phyloP scores from a whole-genome alignment of 2,329 filamentous ascomycete genomes.

The Alternaria gaisen region DNA sequence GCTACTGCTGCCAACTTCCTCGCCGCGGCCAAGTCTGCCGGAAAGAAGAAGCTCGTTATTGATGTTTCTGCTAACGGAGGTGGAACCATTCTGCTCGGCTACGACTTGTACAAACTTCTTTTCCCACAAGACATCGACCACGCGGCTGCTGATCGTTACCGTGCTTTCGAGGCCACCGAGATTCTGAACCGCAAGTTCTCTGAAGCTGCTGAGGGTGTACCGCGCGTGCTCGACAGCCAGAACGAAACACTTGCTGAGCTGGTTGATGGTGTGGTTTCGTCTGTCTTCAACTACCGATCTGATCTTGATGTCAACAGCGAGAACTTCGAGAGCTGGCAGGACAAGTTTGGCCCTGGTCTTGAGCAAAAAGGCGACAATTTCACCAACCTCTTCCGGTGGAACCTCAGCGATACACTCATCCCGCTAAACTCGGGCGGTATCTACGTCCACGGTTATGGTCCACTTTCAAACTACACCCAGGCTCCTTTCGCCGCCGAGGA shows the following conservation, averaged over 20 bases:
- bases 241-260: slow-evolving; percentile 50
- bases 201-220: slow-evolving; percentile 38
- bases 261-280: slow-evolving; percentile 48
- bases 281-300: slow-evolving; percentile 58
- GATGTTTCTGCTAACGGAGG: slow-evolving; percentile 68
- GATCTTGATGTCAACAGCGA: slow-evolving; percentile 59
- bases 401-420: slow-evolving; percentile 53
- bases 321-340: slow-evolving; percentile 57
- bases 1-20: slow-evolving; percentile 54
- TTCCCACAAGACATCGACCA: slow-evolving; percentile 60
- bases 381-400: slow-evolving; percentile 66
- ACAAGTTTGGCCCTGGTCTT: slow-evolving; percentile 57
- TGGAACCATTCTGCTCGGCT: slow-evolving; percentile 67
- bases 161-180: slow-evolving; percentile 59
- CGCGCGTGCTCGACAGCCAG: slow-evolving; percentile 42
- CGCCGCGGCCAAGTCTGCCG: slow-evolving; percentile 55
- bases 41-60: slow-evolving; percentile 68
- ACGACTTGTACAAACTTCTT: slow-evolving; percentile 68
- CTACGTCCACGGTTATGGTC: slow-evolving; percentile 46
- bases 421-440: slow-evolving; percentile 46
- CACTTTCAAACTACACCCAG: slow-evolving; percentile 54
- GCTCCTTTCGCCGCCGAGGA: slow-evolving; percentile 24
- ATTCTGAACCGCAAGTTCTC: slow-evolving; percentile 55
- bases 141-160: slow-evolving; percentile 62
- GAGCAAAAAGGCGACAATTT: slow-evolving; percentile 61